phyloP scores from a whole-genome alignment of 805 yeast genomes.

The Sugiyamaella lignohabitans region DNA sequence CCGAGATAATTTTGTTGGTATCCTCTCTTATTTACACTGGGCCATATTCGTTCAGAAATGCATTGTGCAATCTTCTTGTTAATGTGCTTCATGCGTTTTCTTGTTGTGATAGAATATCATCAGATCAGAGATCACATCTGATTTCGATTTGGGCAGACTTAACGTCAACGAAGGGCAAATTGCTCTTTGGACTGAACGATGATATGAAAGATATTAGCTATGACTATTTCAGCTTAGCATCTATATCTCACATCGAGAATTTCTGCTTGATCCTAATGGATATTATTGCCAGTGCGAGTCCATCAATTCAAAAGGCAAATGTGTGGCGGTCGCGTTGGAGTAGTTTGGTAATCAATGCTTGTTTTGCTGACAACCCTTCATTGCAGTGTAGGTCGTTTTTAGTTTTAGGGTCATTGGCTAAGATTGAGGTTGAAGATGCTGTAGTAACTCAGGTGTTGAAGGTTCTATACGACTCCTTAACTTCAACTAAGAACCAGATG shows the following conservation, averaged over 20 bases:
- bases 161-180: slow-evolving; percentile 20
- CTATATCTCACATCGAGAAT: slow-evolving; percentile 21
- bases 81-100: slow-evolving; percentile 66
- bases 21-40: slow-evolving; percentile 51
- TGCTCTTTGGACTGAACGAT: slow-evolving; percentile 24
- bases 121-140: slow-evolving; percentile 36
- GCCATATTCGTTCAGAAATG: slow-evolving; percentile 50
- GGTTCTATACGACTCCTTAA: slow-evolving; percentile 14
- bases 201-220: slow-evolving; percentile 16
- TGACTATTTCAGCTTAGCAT: slow-evolving; percentile 17
- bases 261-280: slow-evolving; percentile 20
- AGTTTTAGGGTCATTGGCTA: slow-evolving; percentile 62
- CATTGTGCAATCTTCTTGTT: slow-evolving; percentile 53
- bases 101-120: slow-evolving; percentile 47
- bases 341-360: slow-evolving; percentile 17
- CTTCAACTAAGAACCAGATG: background rate
- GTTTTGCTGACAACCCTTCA: slow-evolving; percentile 45
- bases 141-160: slow-evolving; percentile 35
- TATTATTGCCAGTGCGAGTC: slow-evolving; percentile 18
- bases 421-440: slow-evolving; percentile 56
- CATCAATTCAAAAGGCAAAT: slow-evolving; percentile 19
- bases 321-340: slow-evolving; percentile 24
- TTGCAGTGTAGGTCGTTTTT: slow-evolving; percentile 39
- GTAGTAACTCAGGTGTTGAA: slow-evolving; percentile 35
- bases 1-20: slow-evolving; percentile 64